Base-by-base conservation (phyloP, 2,329 filamentous ascomycete genomes). In the Coniochaeta sp. region DNA sequence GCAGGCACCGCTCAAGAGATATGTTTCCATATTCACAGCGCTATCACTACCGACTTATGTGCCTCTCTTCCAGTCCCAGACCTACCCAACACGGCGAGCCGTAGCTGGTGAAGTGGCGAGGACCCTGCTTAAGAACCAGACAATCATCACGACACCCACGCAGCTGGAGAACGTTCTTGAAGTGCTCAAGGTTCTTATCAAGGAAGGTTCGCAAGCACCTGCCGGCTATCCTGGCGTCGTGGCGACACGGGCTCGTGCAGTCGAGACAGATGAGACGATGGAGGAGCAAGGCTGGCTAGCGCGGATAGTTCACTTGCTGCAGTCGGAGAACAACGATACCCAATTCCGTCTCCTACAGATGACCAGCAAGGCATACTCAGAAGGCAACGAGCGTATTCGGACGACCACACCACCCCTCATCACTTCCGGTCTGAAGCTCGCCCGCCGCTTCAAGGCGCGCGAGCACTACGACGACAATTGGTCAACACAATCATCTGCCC, bases 251-350 rank as follows among this genome's bases (percentile, higher is more conserved):
- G 84, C 76, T 3, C 85, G 91, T 63, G 83, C 78, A 0, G 72
- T 83, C 55, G 96, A 99, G 78, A 98, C 95, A 0, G 95, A 99
- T 63, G 96, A 99, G 77, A 98, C 93, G 0, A 87, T 98, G 69
- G 93, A 99, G 74, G 95, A 99, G 76, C 95, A 99, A 79, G 95
- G 95, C 58, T 97, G 92, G 92, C 81, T 99, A 59, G 95, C 95
- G 38, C 85, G 95, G 67, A 88, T 99, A 70, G 87, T 97, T 19
- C 95, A 99, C 75, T 79, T 97, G 60, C 85, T 99, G 58, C 82
- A 91, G 61, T 89, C 86, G 52, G 81, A 90, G 38, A 85, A 96
- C 71, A 98, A 98, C 69, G 91, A 96, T 67, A 96, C 89, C 0
- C 95, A 99, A 72, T 95, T 96, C 77, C 91, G 91, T 77, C 86